Evolutionary conservation across 441 rosid genomes (phyloP).

Genomic region (Omphalea diandra): DNA sequence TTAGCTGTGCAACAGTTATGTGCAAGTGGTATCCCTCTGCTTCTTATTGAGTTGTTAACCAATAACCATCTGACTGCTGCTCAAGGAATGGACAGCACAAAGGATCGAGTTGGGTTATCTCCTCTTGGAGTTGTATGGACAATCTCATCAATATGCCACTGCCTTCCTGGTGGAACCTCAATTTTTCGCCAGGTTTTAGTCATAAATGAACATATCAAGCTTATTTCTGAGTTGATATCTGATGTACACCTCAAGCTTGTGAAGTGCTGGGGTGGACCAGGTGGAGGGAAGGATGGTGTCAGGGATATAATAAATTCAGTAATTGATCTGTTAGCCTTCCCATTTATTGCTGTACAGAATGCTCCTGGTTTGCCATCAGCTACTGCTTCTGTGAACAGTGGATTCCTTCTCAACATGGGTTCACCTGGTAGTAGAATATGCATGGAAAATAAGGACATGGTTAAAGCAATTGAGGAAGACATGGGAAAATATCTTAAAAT

Average conservation of each 20-base stretch:
- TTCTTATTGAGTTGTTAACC: slow-evolving; percentile 67
- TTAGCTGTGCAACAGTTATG: slow-evolving; percentile 80
- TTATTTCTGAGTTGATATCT: slow-evolving; percentile 55
- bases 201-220: slow-evolving; percentile 61
- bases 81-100: slow-evolving; percentile 40
- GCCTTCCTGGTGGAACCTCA: slow-evolving; percentile 78
- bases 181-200: slow-evolving; percentile 76
- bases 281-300: slow-evolving; percentile 91
- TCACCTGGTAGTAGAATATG: slow-evolving; percentile 78
- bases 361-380: slow-evolving; percentile 75
- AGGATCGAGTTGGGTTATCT: slow-evolving; percentile 60
- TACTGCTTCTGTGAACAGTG: slow-evolving; percentile 89
- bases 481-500: slow-evolving; percentile 83
- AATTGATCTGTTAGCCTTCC: slow-evolving; percentile 88
- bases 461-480: slow-evolving; percentile 84
- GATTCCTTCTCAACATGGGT: slow-evolving; percentile 87
- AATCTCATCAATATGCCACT: slow-evolving; percentile 77
- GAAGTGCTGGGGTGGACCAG: slow-evolving; percentile 85
- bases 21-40: slow-evolving; percentile 83
- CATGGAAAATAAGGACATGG: slow-evolving; percentile 75
- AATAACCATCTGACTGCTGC: slow-evolving; percentile 37
- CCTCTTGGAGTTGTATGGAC: slow-evolving; percentile 86
- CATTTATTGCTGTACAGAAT: slow-evolving; percentile 89
- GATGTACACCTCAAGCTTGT: slow-evolving; percentile 84
- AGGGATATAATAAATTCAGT: slow-evolving; percentile 71